Evolutionary conservation across 768 basidiomycete genomes (phyloP).

Genomic region (Mycena metata): DNA sequence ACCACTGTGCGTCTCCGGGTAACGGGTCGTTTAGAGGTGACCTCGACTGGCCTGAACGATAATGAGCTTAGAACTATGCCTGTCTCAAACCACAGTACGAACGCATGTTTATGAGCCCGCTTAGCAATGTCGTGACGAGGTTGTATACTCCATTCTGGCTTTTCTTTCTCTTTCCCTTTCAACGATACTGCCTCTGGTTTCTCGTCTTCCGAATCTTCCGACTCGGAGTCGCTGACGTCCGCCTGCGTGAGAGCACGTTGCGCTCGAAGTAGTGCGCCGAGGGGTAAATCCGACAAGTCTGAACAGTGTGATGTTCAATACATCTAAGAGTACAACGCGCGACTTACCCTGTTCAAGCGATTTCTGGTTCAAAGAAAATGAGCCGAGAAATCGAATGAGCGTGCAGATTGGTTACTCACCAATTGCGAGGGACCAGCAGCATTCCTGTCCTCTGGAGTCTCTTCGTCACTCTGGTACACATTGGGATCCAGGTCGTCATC

Average conservation of each 20-base stretch:
- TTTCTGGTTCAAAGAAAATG: conserved; percentile 19
- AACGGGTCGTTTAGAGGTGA: conserved; percentile 89
- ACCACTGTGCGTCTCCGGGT: conserved; percentile 78
- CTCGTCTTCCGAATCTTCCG: conserved; percentile 46
- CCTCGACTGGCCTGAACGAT: conserved; percentile 75
- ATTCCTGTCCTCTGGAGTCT: conserved; percentile 46
- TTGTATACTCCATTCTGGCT: conserved; percentile 58
- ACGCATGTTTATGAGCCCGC: conserved; percentile 90
- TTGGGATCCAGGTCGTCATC: conserved; percentile 55
- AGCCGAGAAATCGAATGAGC: background rate
- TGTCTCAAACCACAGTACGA: conserved; percentile 48
- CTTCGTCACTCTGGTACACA: conserved; percentile 52
- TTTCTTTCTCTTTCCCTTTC: conserved; percentile 53
- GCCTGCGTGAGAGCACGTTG: conserved; percentile 65
- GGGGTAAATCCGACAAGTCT: conserved; percentile 74
- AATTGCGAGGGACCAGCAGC: conserved; percentile 48
- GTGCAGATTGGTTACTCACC: conserved; percentile 35
- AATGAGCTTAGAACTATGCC: conserved; percentile 19
- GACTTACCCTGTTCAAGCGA: conserved; percentile 25
- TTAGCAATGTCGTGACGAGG: conserved; percentile 65
- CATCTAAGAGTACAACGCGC: background rate
- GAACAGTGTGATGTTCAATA: conserved; percentile 9
- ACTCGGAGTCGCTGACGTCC: conserved; percentile 55
- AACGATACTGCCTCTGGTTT: conserved; percentile 38
- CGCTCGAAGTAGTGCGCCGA: conserved; percentile 76